Evolutionary conservation across 208 protist genomes (phyloP).

Genomic region (Jaenimonas drosophilae): DNA sequence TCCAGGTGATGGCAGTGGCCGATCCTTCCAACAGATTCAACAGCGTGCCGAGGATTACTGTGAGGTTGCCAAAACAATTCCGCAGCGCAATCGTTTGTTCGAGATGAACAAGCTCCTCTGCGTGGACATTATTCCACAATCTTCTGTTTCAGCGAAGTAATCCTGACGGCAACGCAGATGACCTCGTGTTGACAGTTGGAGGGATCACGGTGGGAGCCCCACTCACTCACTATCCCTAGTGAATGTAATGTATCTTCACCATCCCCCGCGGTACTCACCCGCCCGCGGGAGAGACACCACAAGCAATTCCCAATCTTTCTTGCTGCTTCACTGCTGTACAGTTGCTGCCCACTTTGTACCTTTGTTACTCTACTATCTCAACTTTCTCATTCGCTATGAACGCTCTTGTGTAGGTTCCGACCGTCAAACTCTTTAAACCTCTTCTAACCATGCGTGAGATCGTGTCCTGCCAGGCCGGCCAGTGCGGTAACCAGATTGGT

Average conservation of each 20-base stretch:
- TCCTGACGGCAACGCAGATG: background rate
- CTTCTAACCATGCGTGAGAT: no score
- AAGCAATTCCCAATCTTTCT: no score
- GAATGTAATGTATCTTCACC: conserved; percentile 1
- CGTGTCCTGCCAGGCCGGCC: conserved; percentile 98
- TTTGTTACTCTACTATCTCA: no score
- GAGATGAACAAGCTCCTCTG: conserved; percentile 46
- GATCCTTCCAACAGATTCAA: conserved; percentile 27
- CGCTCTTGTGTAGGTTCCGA: no score
- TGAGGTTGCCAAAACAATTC: conserved; percentile 45
- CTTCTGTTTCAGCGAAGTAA: conserved; percentile 15
- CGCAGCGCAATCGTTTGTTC: conserved; percentile 33
- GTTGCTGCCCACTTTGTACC: no score
- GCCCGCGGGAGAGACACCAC: no score
- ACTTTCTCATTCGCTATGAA: no score
- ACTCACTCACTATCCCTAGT: conserved; percentile 5
- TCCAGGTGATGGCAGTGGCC: conserved; percentile 17
- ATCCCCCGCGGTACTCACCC: background rate
- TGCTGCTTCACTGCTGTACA: no score
- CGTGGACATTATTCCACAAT: conserved; percentile 33
- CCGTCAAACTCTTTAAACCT: no score
- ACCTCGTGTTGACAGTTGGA: no score
- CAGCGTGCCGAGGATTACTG: conserved; percentile 55
- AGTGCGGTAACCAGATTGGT: conserved; percentile 97
- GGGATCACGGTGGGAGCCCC: background rate